phyloP scores from a whole-genome alignment of 2,329 filamentous ascomycete species.

The Allantophomopsis cytisporea region DNA sequence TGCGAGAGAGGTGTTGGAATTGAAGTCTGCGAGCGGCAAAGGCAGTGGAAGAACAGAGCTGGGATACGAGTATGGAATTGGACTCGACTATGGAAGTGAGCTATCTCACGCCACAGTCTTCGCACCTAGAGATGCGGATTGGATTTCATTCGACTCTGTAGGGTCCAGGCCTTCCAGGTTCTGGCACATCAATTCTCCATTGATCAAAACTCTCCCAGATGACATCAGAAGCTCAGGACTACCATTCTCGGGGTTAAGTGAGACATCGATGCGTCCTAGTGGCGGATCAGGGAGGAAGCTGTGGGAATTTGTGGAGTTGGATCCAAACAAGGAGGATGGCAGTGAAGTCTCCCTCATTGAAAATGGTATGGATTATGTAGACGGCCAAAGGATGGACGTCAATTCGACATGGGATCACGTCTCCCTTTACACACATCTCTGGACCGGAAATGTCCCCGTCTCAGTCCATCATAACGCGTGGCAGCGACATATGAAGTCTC shows the following conservation, averaged over 20 bases:
- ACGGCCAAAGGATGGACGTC: too few relatives aligned
- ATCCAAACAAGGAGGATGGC: too few relatives aligned
- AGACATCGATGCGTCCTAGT: too few relatives aligned
- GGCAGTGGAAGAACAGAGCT: conserved; percentile 1
- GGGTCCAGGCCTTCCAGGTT: neutral
- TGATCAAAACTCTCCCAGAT: neutral
- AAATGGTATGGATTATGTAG: too few relatives aligned
- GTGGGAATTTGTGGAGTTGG: too few relatives aligned
- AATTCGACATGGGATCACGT: neutral
- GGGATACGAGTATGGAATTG: conserved; percentile 3
- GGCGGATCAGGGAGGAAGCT: too few relatives aligned
- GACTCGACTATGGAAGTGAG: conserved; percentile 5
- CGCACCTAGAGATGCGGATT: conserved; percentile 2
- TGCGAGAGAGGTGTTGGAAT: conserved; percentile 17
- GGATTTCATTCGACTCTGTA: conserved; percentile 1
- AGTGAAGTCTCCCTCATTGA: too few relatives aligned
- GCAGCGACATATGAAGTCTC: too few relatives aligned
- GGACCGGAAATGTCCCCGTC: neutral
- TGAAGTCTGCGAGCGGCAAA: neutral
- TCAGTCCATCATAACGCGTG: too few relatives aligned
- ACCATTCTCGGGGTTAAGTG: too few relatives aligned
- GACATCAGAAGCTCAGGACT: neutral
- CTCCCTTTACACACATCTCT: neutral
- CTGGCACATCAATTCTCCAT: too few relatives aligned
- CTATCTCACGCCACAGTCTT: conserved; percentile 4